phyloP scores from a whole-genome alignment of 192 early-diverging fungal species.

The Gorgonomyces haynaldii region DNA sequence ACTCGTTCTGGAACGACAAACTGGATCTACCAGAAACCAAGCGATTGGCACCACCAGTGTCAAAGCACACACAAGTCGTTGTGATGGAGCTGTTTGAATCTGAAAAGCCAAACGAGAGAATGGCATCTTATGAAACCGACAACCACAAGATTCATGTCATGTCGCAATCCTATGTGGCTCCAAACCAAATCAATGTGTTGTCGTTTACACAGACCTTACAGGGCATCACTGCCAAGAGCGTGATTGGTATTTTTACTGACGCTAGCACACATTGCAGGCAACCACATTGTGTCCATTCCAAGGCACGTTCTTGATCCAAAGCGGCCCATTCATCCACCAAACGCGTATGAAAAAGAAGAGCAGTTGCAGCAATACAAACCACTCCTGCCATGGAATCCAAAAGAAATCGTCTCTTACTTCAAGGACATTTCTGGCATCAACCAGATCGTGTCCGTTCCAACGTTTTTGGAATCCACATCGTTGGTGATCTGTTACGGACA shows the following conservation, averaged over 20 bases:
- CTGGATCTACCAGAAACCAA: slow-evolving; percentile 3
- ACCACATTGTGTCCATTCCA: too few relatives aligned
- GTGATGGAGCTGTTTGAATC: slow-evolving; percentile 82
- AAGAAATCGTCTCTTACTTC: slow-evolving; percentile 65
- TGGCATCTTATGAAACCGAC: too few relatives aligned
- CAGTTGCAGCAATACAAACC: slow-evolving; percentile 64
- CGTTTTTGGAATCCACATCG: slow-evolving; percentile 86
- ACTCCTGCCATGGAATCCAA: slow-evolving; percentile 58
- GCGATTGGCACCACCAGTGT: slow-evolving; percentile 5
- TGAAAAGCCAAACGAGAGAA: slow-evolving; percentile 48
- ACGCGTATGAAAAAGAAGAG: slow-evolving; percentile 82
- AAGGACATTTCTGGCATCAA: slow-evolving; percentile 51
- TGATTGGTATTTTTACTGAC: slow-evolving; percentile 40
- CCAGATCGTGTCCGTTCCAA: slow-evolving; percentile 59
- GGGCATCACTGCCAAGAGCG: slow-evolving; percentile 77
- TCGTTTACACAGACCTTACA: slow-evolving; percentile 73
- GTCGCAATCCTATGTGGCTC: slow-evolving; percentile 63
- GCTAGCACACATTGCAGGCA: slow-evolving; percentile 49
- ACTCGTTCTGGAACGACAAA: slow-evolving; percentile 76
- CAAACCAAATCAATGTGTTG: slow-evolving; percentile 62
- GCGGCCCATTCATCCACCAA: slow-evolving; percentile 53
- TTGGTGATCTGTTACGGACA: slow-evolving; percentile 79
- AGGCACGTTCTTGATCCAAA: slow-evolving; percentile 75
- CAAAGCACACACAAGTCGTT: slow-evolving; percentile 66
- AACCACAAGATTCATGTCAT: slow-evolving; percentile 59